These are phyloP conservation scores for Homolaphlyctis polyrhiza DNA, from an alignment of 371 early-diverging fungal genomes.

Conservation along the genomic window DNA sequence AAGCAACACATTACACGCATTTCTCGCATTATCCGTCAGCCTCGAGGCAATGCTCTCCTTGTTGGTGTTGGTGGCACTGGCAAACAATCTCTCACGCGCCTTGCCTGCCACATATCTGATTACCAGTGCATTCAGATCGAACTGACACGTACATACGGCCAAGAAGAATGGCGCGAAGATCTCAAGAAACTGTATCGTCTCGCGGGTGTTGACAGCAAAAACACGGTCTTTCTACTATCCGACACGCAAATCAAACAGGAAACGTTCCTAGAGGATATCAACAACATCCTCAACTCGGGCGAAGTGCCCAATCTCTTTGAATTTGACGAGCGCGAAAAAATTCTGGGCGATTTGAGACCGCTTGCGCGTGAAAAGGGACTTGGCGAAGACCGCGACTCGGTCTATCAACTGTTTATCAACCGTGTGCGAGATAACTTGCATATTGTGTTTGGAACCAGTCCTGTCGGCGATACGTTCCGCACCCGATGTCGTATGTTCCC, in stretches of 20 bases:
- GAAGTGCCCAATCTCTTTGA: slow-evolving; percentile 53
- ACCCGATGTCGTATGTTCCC: slow-evolving; percentile 56
- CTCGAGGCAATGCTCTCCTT: slow-evolving; percentile 52
- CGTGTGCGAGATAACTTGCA: slow-evolving; percentile 53
- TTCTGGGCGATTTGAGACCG: slow-evolving; percentile 43
- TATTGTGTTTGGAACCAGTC: slow-evolving; percentile 52
- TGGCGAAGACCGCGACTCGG: slow-evolving; percentile 49
- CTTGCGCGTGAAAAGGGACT: slow-evolving; percentile 43
- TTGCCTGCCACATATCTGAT: slow-evolving; percentile 53
- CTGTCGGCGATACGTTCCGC: slow-evolving; percentile 52
- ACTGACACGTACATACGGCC: slow-evolving; percentile 49
- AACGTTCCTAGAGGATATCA: slow-evolving; percentile 51
- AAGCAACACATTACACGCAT: slow-evolving; percentile 50
- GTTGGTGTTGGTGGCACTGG: slow-evolving; percentile 57
- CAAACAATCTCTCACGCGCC: slow-evolving; percentile 48
- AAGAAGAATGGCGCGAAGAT: slow-evolving; percentile 52
- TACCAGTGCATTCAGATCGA: slow-evolving; percentile 51
- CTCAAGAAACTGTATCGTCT: slow-evolving; percentile 48
- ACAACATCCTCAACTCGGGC: slow-evolving; percentile 51
- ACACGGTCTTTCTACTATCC: slow-evolving; percentile 50
- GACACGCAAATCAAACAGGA: slow-evolving; percentile 55
- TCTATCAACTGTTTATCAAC: slow-evolving; percentile 53
- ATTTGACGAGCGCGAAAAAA: slow-evolving; percentile 51
- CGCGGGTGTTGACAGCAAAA: slow-evolving; percentile 50
- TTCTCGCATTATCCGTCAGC: slow-evolving; percentile 48